Evolutionary conservation across 1,284 basidiomycete genomes (phyloP).

Genomic region (Microbotryum lychnidis-dioicae): DNA sequence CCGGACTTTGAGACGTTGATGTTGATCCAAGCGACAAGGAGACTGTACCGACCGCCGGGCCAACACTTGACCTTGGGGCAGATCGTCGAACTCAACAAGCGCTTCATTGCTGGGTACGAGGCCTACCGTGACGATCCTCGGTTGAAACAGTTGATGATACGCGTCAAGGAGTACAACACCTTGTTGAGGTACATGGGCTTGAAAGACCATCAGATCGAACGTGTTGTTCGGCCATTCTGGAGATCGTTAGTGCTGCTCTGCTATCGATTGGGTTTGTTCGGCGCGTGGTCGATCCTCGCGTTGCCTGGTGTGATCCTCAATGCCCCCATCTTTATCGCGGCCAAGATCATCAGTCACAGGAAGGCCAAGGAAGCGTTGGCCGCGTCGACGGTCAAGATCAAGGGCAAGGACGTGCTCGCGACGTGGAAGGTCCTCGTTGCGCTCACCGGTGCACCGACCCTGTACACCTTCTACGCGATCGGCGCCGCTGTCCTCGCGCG

Average conservation of each 20-base stretch:
- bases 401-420: constrained; percentile 87
- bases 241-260: constrained; percentile 76
- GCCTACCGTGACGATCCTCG: constrained; percentile 88
- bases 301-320: constrained; percentile 93
- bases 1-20: constrained; percentile 98
- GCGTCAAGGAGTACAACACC: constrained; percentile 92
- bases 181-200: constrained; percentile 85
- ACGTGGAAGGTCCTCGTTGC: constrained; percentile 98
- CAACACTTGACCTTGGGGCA: constrained; percentile 91
- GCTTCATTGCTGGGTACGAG: constrained; percentile 83
- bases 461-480: constrained; percentile 77
- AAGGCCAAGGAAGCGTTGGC: constrained; percentile 98
- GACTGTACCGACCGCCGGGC: constrained; percentile 89
- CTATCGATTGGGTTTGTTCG: constrained; percentile 73
- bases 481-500: constrained; percentile 69
- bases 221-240: constrained; percentile 58
- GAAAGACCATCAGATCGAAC: constrained; percentile 81
- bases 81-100: constrained; percentile 92
- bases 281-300: constrained; percentile 77
- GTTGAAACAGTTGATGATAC: constrained; percentile 68
- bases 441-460: constrained; percentile 75
- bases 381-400: constrained; percentile 90
- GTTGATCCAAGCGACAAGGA: constrained; percentile 92
- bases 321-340: constrained; percentile 87
- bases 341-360: constrained; percentile 74